Evolutionary conservation across 1,284 basidiomycete genomes (phyloP), one percentile per base, ranked within the genome.

Genomic region (Heterobasidion parviporum): DNA sequence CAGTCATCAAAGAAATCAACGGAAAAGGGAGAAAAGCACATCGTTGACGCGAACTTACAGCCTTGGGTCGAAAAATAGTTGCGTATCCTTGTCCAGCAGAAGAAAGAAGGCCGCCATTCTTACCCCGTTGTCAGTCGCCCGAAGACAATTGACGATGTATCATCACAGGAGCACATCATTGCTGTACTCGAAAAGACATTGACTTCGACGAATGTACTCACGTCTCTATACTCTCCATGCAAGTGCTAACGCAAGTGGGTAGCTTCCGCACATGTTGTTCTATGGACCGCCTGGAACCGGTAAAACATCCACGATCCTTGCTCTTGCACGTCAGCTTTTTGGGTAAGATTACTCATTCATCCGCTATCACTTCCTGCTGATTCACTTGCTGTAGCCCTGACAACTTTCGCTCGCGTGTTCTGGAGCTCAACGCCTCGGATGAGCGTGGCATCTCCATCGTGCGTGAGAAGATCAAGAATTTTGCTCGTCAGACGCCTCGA

Each of bases 1-100:
- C 69, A 74, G 51, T 65, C 72, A 60, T 63, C 71, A 5, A 50
- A 36, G 34, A 54, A 73, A 9, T n/a, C 43, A 10, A 56, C 52
- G 12, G 75, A 61, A 65, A 75, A 55, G 61, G 68, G 1, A 65
- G 70, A 33, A 76, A 77, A 62, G 32, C 74, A 75, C 36, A 60
- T 67, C 0, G 70, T 76, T 14, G 83, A 87, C 60, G 82, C 85
- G 3, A 78, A 78, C 44, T 69, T 87, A 38, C 92, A 97, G 68
- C 95, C 95, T 59, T 98, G 95, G 95, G 94, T 98, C 0, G 95
- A 98, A 74, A 98, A 98, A 82, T 98, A 98, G 93, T 26, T 94
- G 53, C 54, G 77, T 70, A 14, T 34, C 43, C 52, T 52, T 33
- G 46, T 8, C 10, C 18, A 16, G 44, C 26, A 38, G n/a, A 10